phyloP scores from a whole-genome alignment of 805 yeast species.

The Candida coleopterorum region DNA sequence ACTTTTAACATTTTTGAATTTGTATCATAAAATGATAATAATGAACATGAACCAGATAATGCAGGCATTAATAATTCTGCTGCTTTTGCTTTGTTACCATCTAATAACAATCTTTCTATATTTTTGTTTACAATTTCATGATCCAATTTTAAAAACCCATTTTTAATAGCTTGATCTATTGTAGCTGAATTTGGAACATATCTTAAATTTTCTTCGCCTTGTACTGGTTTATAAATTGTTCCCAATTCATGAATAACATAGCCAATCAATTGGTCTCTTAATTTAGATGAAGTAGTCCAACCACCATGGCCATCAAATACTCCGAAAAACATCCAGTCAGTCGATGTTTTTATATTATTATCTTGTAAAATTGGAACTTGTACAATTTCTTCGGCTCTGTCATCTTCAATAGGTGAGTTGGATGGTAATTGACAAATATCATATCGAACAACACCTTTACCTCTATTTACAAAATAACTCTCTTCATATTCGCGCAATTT shows the following conservation, averaged over 20 bases:
- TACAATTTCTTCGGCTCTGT: conserved; percentile 75
- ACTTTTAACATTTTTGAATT: conserved; percentile 67
- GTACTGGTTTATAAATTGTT: conserved; percentile 50
- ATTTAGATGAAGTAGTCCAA: conserved; percentile 84
- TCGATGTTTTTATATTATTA: conserved; percentile 44
- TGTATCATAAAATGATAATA: conserved; percentile 82
- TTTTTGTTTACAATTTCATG: conserved; percentile 79
- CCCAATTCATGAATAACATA: conserved; percentile 76
- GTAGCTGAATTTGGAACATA: conserved; percentile 62
- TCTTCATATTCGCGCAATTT: conserved; percentile 72
- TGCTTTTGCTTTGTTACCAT: conserved; percentile 63
- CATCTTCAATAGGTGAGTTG: conserved; percentile 93
- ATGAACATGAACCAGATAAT: conserved; percentile 90
- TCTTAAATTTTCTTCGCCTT: conserved; percentile 46
- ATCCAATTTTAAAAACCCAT: conserved; percentile 79
- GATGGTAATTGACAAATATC: conserved; percentile 88
- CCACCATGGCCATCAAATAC: conserved; percentile 97
- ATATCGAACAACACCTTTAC: conserved; percentile 82
- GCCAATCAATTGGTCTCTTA: conserved; percentile 73
- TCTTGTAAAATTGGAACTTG: conserved; percentile 68
- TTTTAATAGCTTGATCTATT: conserved; percentile 74
- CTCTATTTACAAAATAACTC: conserved; percentile 73
- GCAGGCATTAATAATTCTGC: conserved; percentile 86
- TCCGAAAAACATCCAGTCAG: conserved; percentile 93
- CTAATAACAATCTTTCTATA: conserved; percentile 61